Base-by-base conservation (phyloP, 2,329 filamentous ascomycete species). In the Penicillium sp. region DNA sequence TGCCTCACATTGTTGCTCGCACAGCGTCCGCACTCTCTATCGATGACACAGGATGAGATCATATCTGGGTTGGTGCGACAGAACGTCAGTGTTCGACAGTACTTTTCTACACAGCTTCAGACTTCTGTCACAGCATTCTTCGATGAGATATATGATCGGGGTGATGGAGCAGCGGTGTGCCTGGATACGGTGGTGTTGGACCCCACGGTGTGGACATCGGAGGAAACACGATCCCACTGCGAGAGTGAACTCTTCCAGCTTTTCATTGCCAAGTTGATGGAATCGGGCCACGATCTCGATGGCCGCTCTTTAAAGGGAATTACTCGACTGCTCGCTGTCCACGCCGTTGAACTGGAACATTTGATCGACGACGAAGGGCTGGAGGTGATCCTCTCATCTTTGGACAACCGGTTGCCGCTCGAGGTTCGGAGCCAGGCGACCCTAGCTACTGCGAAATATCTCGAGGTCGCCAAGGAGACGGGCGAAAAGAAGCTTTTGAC, bases 201-300 rank as follows among this genome's bases (percentile, higher is more conserved):
- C 58, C 70, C 70, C n/a, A 70, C 70, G 6, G 71, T 79, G 5
- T 81, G 79, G 79, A 71, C 72, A 19, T 73, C 72, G 4, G 76
- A 80, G 60, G 69, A 73, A 31, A 69, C 62, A n/a, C 73, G 77
- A 43, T 66, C 71, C 16, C 74, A 77, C 51, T 79, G 77, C 61
- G 77, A 80, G 62, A 72, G 72, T 54, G 78, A 80, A 60, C 71
- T 81, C 5, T 80, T 81, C 57, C 77, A 77, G 68, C 84, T 96
- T 56, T 87, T 93, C 65, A 85, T 97, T 64, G 92, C 92, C 25
- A 89, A 90, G 68, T 80, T 97, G 65, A 95, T 97, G 87, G 91
- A 95, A 72, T 91, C 91, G 44, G 92, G 91, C 52, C 86, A 92
- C 67, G 91, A 96, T 55, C 73, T 84, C 58, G 83, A 85, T 38